Base-by-base conservation (phyloP, 1,284 basidiomycete genomes). In the Apiotrichum sp. region DNA sequence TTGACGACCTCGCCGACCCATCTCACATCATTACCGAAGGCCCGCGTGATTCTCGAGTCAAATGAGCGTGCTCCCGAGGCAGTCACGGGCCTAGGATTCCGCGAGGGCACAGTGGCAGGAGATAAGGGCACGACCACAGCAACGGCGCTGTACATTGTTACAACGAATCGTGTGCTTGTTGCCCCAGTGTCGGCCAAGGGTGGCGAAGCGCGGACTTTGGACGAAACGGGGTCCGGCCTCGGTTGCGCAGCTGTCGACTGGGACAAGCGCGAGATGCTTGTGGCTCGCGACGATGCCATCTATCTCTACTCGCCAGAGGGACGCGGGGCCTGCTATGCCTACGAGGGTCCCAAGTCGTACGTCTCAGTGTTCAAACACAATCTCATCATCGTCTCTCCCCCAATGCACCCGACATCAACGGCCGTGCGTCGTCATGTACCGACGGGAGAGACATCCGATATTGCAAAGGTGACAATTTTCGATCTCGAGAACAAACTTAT, bases 401-500 rank as follows among this genome's bases (percentile, higher is more conserved):
- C 90, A 0, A 85, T 88, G 68, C 77, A 84, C 14, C 82, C 91
- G 0, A 80, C 83, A 1, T 83, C 85, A 0, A 56, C 65, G 10
- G 57, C 59, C 16, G 51, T 36, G 5, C 42, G 50, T 4, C 41
- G 53, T 6, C 41, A 41, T 6, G 31, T 41, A 16, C 40, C 35
- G 0, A 41, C 46, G 5, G 50, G 34, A 6, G 57, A 50, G 13
- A 75, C 74, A 14, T 67, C 79, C 14, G 89, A 95, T 55, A 84
- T 91, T 32, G 86, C 87, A 14, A 92, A 89, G 65, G 83, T 98
- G 42, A 88, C 88, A 0, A 82, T 98, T 1, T 89, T 98, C 63
- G 93, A 98, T 70, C 82, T 89, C 32, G 89, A 93, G 72, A 96
- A 95, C 77, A 93, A 93, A 77, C 82, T 95, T 50, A 83, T 97